These are phyloP conservation scores for Boeremia lycopersici DNA, from an alignment of 2,329 filamentous ascomycete species.

Conservation along the genomic window DNA sequence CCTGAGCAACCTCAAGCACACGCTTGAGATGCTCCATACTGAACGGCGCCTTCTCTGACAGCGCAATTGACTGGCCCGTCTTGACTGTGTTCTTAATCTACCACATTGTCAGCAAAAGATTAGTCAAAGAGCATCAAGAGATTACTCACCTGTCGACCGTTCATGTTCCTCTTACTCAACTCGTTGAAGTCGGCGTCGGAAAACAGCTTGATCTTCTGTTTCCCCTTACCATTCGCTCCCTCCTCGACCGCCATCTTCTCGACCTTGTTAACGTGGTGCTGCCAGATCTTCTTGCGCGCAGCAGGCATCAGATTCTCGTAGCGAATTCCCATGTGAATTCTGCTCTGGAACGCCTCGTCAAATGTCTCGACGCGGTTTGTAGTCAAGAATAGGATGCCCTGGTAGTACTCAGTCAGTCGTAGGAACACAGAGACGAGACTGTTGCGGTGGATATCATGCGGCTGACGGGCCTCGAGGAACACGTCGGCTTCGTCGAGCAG, in stretches of 20 bases:
- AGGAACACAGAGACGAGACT: slow-evolving; percentile 87
- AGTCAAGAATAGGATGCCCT: slow-evolving; percentile 87
- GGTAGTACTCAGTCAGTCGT: slow-evolving; percentile 86
- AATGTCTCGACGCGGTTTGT: slow-evolving; percentile 89
- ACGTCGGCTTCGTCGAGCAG: slow-evolving; percentile 75
- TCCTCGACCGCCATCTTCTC: slow-evolving; percentile 56
- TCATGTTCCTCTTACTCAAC: slow-evolving; percentile 71
- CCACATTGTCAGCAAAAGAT: slow-evolving; percentile 16
- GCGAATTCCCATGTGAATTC: slow-evolving; percentile 83
- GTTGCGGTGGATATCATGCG: slow-evolving; percentile 84
- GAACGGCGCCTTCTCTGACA: slow-evolving; percentile 73
- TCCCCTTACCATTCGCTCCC: slow-evolving; percentile 53
- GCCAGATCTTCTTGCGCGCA: slow-evolving; percentile 81
- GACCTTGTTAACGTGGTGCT: slow-evolving; percentile 79
- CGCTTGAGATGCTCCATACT: slow-evolving; percentile 80
- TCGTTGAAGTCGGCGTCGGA: slow-evolving; percentile 69
- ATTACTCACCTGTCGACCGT: slow-evolving; percentile 65
- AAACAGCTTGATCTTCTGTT: slow-evolving; percentile 55
- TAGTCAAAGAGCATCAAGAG: background rate
- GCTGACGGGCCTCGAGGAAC: slow-evolving; percentile 75
- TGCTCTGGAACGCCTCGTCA: slow-evolving; percentile 86
- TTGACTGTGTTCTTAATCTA: slow-evolving; percentile 90
- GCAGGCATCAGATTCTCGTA: slow-evolving; percentile 76
- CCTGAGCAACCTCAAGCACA: slow-evolving; percentile 82
- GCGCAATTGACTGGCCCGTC: slow-evolving; percentile 80